A percentile compares a stretch with the other conserved stretches of the same genome.
Evolutionary conservation across 352 stramenopile genomes (phyloP).

Genomic region (Phytopythium mirpurense): DNA sequence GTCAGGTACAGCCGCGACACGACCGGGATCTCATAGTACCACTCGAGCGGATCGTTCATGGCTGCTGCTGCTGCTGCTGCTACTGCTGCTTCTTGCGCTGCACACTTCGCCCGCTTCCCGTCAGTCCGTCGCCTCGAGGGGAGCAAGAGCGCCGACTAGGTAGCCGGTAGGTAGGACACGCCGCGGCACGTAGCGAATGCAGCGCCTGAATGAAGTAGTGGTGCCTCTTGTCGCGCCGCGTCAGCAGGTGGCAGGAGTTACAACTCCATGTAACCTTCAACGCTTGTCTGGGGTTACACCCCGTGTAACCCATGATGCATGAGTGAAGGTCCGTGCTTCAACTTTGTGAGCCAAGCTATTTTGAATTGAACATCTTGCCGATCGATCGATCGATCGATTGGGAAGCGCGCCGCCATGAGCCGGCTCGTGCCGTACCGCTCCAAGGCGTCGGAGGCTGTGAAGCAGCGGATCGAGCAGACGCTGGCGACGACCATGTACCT

Average conservation of each 20-base stretch:
- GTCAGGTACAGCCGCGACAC: conserved; percentile 98
- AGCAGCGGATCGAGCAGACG: conserved; percentile 60
- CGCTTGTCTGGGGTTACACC: not conserved
- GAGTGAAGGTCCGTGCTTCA: conserved; percentile 2
- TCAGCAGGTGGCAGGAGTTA: not conserved
- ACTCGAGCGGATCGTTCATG: conserved; percentile 89
- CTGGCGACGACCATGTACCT: conserved; percentile 72
- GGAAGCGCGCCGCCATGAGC: too few relatives aligned
- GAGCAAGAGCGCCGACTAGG: too few relatives aligned
- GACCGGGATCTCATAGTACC: conserved; percentile 99
- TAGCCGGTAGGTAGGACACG: too few relatives aligned
- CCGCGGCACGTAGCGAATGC: too few relatives aligned
- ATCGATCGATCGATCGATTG: too few relatives aligned
- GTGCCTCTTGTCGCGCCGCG: conserved; percentile 13
- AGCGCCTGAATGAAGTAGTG: too few relatives aligned
- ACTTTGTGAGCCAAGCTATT: too few relatives aligned
- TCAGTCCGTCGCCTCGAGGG: too few relatives aligned
- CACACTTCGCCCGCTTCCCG: too few relatives aligned
- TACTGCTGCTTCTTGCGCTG: not conserved
- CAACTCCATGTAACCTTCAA: not conserved
- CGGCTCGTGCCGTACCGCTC: conserved; percentile 56
- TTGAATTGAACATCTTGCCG: too few relatives aligned
- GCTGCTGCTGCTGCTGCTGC: conserved; percentile 1
- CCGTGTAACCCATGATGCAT: not conserved
- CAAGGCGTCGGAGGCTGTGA: conserved; percentile 45